Evolutionary conservation across 2,329 filamentous ascomycete species (phyloP), one percentile per base, ranked within the genome.

Genomic region (Claviceps capensis): DNA sequence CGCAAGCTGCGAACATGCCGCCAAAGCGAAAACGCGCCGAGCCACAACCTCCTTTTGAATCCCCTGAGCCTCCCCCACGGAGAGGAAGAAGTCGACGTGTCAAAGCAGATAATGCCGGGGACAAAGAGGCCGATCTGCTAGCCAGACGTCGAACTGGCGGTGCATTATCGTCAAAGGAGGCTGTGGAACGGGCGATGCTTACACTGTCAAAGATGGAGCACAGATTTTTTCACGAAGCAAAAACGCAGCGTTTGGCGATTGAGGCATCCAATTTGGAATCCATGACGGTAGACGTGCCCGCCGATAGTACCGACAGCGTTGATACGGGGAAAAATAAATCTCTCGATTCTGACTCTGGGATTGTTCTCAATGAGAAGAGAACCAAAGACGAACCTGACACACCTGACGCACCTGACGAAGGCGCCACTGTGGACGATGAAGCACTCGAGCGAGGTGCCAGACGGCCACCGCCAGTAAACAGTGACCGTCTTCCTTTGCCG

Each of bases 401-500:
- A n/a, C 19, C 38, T 19, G n/a, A 48, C 5, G 26, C n/a, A 8
- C 22, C 17, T 2, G 48, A 38, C 6, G 45, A 53, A 17, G 19
- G 22, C 30, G 16, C 22, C 17, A 5, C 34, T 5, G 4, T 47
- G 49, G 53, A 47, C 5, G 51, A 48, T 23, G 51, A 51, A 41
- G 41, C 16, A 36, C 53, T 59, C 0, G 66, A 71, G 11, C 64
- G 69, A n/a, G 69, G 67, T 1, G 68, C 71, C 2, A 64, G 59
- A 48, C 74, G 88, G 52, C 78, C 84, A 13, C 88, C 88, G 6
- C 80, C 89, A 0, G 81, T 95, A 16, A 86, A 96, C 61, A 95
- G 88, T 62, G 79, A 79, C 57, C 87, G 83, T 61, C 73, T 96
- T 19, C 91, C 91, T 23, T 67, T 96, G 22, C 91, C 90, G 0